These are phyloP conservation scores for Paecilomyces dactylethromorphus DNA, from an alignment of 2,329 filamentous ascomycete genomes.

Conservation along the genomic window DNA sequence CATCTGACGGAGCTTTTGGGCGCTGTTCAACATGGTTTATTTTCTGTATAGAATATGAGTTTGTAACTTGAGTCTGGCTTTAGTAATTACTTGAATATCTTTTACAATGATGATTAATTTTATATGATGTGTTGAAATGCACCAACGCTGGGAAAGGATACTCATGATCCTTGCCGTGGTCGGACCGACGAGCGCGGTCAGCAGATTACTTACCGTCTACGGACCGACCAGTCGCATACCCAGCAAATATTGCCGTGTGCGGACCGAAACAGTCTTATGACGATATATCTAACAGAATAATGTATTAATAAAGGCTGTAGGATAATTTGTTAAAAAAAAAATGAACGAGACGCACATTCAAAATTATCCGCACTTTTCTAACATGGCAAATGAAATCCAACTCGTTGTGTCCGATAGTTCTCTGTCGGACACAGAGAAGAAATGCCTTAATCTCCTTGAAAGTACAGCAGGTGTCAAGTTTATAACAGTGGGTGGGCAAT, in stretches of 20 bases:
- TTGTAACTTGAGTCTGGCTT: background rate
- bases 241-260: background rate
- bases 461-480: background rate
- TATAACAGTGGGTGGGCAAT: background rate
- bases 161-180: background rate
- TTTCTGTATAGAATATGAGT: background rate
- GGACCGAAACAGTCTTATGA: background rate
- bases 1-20: conserved; percentile 30
- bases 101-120: background rate
- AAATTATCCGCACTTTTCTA: background rate
- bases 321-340: background rate
- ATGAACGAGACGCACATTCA: background rate
- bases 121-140: background rate
- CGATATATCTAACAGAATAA: background rate
- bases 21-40: conserved; percentile 1
- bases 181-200: background rate
- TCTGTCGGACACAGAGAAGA: background rate
- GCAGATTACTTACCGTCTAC: background rate
- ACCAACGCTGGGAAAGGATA: background rate
- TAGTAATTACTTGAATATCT: background rate
- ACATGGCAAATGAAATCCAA: background rate
- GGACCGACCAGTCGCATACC: background rate
- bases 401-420: background rate
- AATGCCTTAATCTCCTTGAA: background rate
- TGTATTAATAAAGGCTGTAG: background rate